Conservation (phyloP, 176 grass and related monocot genomes). For the Cenchrus fungigraminus region DNA sequence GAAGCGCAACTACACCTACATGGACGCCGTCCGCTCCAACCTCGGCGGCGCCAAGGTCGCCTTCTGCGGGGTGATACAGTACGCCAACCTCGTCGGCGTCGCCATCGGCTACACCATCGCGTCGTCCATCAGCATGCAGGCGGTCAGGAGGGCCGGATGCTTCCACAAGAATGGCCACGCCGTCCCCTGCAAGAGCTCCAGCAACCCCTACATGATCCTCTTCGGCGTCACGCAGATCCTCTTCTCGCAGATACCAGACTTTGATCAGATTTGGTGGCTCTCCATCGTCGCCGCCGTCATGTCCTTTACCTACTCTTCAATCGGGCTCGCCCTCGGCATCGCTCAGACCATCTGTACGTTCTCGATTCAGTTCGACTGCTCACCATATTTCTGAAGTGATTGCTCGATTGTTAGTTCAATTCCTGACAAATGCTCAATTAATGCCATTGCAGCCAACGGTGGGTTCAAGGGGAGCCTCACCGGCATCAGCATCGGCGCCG, state of each 20-base stretch:
- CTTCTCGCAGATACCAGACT: slow-evolving; percentile 59
- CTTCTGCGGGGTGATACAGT: slow-evolving; percentile 53
- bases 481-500: slow-evolving; percentile 45
- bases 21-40: slow-evolving; percentile 59
- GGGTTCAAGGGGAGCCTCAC: slow-evolving; percentile 47
- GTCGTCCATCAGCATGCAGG: slow-evolving; percentile 60
- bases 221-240: slow-evolving; percentile 49
- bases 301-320: slow-evolving; percentile 59
- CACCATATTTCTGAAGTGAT: background rate
- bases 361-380: background rate
- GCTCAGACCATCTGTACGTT: slow-evolving; percentile 34
- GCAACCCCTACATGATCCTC: slow-evolving; percentile 52
- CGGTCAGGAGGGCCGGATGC: slow-evolving; percentile 36
- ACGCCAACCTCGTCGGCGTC: slow-evolving; percentile 58
- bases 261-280: slow-evolving; percentile 73
- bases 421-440: background rate
- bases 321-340: slow-evolving; percentile 54
- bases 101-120: slow-evolving; percentile 63
- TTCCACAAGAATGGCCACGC: slow-evolving; percentile 41
- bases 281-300: slow-evolving; percentile 66
- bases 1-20: slow-evolving; percentile 66
- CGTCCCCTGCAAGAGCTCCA: slow-evolving; percentile 46
- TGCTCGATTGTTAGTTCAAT: background rate
- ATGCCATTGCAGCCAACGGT: background rate
- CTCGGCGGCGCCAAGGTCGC: slow-evolving; percentile 54